Base-by-base conservation (phyloP, 2,329 filamentous ascomycete species). In the Phaeoacremonium minimum region DNA sequence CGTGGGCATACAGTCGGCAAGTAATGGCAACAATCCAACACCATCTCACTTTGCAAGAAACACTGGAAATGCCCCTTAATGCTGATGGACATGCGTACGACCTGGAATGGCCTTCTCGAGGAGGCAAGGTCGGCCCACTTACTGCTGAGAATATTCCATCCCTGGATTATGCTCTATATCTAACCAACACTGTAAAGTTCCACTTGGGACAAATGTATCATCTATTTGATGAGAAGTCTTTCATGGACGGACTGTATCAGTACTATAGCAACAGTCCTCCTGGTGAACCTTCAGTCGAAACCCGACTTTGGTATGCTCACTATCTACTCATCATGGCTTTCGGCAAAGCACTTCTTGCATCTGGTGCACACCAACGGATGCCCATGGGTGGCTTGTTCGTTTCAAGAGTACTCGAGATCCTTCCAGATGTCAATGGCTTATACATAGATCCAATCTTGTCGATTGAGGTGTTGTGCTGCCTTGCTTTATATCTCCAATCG, bases 141-240 rank as follows among this genome's bases (percentile, higher is more conserved):
- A 42, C n/a, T n/a, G n/a, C n/a, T n/a, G n/a, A n/a, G n/a, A n/a
- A n/a, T n/a, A n/a, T 77, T 13, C 73, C 73, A 0, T 71, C 66
- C 2, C 56, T 69, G 0, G 72, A 77, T 45, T 65, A 70, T 45
- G 68, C 69, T 5, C 53, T 71, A 4, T 76, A 70, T 37, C 50
- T 77, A 4, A 69, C 76, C 53, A 75, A 74, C 41, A 66, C 70
- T 0, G 71, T 76, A 39, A 75, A 76, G 37, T 77, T 76, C 30
- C 70, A 75, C 40, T 73, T 71, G 37, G 65, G 67, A 4, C 72
- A 74, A 18, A 48, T 76, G 4, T 73, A 74, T 16, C 71, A 75
- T 33, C 52, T 77, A 3, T 74, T 76, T 30, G 71, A 78, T 16
- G 73, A 76, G 33, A 58, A 64, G 9, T 59, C 57, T 1, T 77